Evolutionary conservation across 352 stramenopile genomes (phyloP), one percentile per base, ranked within the genome.

Genomic region (Phytophthora lateralis): DNA sequence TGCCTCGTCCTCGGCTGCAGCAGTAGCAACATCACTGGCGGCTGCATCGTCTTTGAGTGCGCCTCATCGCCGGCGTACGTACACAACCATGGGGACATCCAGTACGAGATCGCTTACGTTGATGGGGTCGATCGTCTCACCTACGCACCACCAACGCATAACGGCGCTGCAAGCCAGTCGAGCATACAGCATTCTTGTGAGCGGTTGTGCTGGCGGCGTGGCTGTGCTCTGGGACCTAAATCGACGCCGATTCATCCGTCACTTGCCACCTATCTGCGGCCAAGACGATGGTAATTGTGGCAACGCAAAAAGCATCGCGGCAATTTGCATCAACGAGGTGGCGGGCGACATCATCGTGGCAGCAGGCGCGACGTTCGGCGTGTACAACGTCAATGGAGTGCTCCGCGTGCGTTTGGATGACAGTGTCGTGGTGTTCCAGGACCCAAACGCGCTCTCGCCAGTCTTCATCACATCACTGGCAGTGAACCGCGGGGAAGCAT

Each of bases 181-280:
- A 1, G 71, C 75, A 3, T 88, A 87, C 69, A 90, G 79, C 39
- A 53, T 91, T 17, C 56, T 89, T 17, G 76, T 91, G 4, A 91
- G 80, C 47, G 81, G 81, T 14, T 91, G 83, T 55, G 58, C 69
- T 4, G 69, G 67, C 14, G 82, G 83, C 11, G 53, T 82, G 9
- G 73, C 76, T 4, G 73, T 90, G 12, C 70, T 92, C 12, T 92
- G 83, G 83, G 83, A 92, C 32, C 55, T 92, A 2, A 92, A 92
- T 17, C 81, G 83, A 14, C 74, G 84, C 15, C 59, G 75, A 24
- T 85, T 76, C 35, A 67, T 90, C 41, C 67, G 78, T 11, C 75
- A 77, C 9, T 61, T 91, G 15, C 55, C 74, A n/a, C 52, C 64
- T 1, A 57, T 80, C 12, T 44, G 38, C 15, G 4, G 29, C 12